Evolutionary conservation across 768 basidiomycete species (phyloP).

Genomic region (Neoboletus subvelutipes): DNA sequence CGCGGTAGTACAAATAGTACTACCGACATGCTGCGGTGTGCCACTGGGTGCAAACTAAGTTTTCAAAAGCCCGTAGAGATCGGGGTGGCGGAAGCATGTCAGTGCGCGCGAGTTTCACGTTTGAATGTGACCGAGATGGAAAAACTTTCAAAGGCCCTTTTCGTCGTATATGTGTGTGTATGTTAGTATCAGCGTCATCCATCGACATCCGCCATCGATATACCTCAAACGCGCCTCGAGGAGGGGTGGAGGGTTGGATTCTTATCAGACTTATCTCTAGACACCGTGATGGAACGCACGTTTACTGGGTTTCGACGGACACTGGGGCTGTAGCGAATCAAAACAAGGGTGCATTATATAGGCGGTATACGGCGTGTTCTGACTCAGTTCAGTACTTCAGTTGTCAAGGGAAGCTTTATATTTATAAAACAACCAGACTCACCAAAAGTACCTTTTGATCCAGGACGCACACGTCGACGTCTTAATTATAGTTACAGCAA

Average conservation of each 20-base stretch:
- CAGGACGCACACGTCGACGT: background rate
- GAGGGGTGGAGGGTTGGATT: background rate
- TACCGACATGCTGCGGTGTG: background rate
- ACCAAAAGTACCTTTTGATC: background rate
- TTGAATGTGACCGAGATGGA: background rate
- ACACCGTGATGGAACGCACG: slow-evolving; percentile 8
- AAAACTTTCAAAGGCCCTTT: background rate
- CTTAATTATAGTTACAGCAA: background rate
- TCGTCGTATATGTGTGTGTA: background rate
- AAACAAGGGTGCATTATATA: background rate
- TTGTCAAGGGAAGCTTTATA: background rate
- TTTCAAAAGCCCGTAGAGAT: background rate
- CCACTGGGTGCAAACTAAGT: background rate
- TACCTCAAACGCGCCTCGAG: slow-evolving; percentile 9
- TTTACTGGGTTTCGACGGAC: background rate
- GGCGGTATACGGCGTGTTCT: background rate
- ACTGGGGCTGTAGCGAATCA: background rate
- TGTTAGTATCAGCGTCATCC: background rate
- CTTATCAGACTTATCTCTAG: background rate
- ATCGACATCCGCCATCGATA: background rate
- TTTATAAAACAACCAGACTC: background rate
- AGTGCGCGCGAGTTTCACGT: slow-evolving; percentile 16
- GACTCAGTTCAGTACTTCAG: too few relatives aligned
- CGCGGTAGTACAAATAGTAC: background rate
- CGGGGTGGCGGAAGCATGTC: slow-evolving; percentile 4